phyloP scores from a whole-genome alignment of 2,329 filamentous ascomycete genomes.

The Trichoderma citrinoviride region DNA sequence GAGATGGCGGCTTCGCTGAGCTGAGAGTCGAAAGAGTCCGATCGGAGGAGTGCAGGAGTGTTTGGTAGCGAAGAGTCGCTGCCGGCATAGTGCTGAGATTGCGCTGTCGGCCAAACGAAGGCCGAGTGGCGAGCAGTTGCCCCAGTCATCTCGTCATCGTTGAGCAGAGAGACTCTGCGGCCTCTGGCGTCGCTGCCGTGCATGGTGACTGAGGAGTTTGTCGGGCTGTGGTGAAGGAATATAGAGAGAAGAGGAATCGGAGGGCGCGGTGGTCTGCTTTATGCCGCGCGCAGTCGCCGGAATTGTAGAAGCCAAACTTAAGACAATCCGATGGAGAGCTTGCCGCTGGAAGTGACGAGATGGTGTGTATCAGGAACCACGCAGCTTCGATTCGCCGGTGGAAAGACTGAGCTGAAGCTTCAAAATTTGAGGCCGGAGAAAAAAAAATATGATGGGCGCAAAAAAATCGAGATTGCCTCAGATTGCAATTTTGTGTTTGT shows the following conservation, averaged over 20 bases:
- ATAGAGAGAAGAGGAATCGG: background rate
- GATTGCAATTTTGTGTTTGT: background rate
- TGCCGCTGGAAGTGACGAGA: background rate
- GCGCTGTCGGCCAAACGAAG: slow-evolving; percentile 27
- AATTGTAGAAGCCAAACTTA: too few species aligned
- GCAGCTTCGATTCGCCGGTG: too few species aligned
- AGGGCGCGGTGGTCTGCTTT: background rate
- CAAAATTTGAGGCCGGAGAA: background rate
- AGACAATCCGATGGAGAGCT: too few species aligned
- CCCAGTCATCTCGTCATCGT: slow-evolving; percentile 51
- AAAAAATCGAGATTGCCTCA: background rate
- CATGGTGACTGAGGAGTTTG: slow-evolving; percentile 39
- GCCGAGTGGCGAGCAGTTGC: slow-evolving; percentile 25
- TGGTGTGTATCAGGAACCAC: background rate
- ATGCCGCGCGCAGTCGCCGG: background rate
- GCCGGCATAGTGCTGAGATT: slow-evolving; percentile 28
- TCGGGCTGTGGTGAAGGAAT: background rate
- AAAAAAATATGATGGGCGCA: background rate
- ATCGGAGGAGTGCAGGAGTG: slow-evolving; percentile 58
- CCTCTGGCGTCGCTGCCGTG: slow-evolving; percentile 56
- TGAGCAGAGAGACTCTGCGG: slow-evolving; percentile 58
- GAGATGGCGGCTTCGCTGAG: slow-evolving; percentile 51
- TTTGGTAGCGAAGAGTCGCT: slow-evolving; percentile 47
- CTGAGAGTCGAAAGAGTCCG: slow-evolving; percentile 61
- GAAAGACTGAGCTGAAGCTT: too few species aligned